Evolutionary conservation across 176 grass and related monocot genomes (phyloP).

Genomic region (Oryza australiensis): DNA sequence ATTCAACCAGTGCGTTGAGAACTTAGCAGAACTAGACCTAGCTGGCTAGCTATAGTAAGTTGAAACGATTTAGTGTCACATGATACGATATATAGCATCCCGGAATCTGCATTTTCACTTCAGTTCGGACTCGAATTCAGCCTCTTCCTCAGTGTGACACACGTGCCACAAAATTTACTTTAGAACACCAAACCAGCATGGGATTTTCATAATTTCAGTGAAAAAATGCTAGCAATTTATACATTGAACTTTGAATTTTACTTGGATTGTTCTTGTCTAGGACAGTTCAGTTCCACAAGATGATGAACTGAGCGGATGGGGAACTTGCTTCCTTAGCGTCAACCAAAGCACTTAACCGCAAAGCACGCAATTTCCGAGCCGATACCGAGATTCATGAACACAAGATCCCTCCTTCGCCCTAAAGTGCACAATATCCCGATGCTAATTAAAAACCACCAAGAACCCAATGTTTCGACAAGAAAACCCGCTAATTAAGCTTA

Average conservation of each 20-base stretch:
- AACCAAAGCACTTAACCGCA: background rate
- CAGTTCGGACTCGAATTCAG: background rate
- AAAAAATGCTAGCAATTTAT: background rate
- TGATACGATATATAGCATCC: background rate
- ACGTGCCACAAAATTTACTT: background rate
- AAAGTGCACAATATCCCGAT: background rate
- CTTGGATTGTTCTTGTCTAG: background rate
- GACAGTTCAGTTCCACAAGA: background rate
- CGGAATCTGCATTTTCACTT: background rate
- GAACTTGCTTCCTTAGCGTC: background rate
- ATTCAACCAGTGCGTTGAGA: background rate
- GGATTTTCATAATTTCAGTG: background rate
- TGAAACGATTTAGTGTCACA: background rate
- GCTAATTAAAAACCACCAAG: background rate
- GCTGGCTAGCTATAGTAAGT: background rate
- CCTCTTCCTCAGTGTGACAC: background rate
- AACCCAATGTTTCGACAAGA: background rate
- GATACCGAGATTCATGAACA: background rate
- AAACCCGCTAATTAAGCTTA: background rate
- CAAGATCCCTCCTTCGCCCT: slow-evolving; percentile 4
- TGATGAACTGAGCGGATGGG: background rate
- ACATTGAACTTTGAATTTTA: background rate
- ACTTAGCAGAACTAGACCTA: background rate
- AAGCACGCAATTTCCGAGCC: background rate
- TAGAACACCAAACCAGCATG: background rate